Evolutionary conservation across 768 basidiomycete species (phyloP).

Genomic region (Serendipita vermifera): DNA sequence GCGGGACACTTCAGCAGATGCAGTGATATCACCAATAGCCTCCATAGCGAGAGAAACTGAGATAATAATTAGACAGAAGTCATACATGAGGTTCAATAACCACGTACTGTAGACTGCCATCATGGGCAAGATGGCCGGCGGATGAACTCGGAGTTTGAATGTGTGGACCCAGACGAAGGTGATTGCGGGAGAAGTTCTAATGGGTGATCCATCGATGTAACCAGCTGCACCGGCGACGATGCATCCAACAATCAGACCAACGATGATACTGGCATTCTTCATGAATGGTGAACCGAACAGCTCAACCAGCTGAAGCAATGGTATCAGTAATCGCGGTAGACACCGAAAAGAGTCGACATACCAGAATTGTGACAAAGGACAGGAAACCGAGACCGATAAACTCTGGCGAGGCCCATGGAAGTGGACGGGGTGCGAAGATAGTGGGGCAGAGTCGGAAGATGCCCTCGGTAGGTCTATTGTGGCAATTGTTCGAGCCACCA

Average conservation of each 20-base stretch:
- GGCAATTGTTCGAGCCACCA: conserved; percentile 66
- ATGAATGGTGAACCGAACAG: conserved; percentile 77
- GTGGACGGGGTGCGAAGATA: conserved; percentile 53
- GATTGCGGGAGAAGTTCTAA: conserved; percentile 56
- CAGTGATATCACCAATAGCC: conserved; percentile 74
- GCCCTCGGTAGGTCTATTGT: conserved; percentile 43
- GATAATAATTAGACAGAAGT: conserved; percentile 26
- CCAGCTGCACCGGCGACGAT: conserved; percentile 70
- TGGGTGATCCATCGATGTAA: conserved; percentile 55
- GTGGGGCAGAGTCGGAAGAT: conserved; percentile 62
- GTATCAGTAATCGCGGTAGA: background rate
- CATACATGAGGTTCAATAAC: conserved; percentile 13
- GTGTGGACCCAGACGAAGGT: conserved; percentile 76
- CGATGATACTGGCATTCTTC: conserved; percentile 59
- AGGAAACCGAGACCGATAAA: conserved; percentile 83
- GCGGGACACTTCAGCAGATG: conserved; percentile 68
- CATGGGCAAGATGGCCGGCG: conserved; percentile 53
- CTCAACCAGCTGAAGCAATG: conserved; percentile 38
- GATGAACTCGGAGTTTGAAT: conserved; percentile 65
- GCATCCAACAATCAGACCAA: conserved; percentile 62
- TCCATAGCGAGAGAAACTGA: conserved; percentile 66
- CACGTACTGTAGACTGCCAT: conserved; percentile 42
- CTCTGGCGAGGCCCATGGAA: conserved; percentile 70
- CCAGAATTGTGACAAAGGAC: conserved; percentile 58
- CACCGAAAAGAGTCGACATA: background rate